Evolutionary conservation across 148 eudicot genomes (phyloP).

Genomic region (Nepenthes gracilis): DNA sequence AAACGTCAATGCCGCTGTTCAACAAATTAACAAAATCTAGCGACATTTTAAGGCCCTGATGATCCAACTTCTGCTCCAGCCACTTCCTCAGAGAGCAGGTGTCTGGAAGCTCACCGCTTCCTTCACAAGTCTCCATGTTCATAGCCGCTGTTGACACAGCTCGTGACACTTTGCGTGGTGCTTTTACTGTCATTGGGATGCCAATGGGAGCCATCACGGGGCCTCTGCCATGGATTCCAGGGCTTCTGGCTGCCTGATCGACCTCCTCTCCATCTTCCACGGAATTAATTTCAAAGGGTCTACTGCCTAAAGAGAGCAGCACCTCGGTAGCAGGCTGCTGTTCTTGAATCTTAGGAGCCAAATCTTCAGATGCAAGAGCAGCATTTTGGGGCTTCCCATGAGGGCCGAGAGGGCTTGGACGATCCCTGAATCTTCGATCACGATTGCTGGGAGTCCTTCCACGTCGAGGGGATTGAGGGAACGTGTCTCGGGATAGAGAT

Average conservation of each 20-base stretch:
- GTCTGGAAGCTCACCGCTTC: constrained; percentile 42
- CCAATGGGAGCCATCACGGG: constrained; percentile 75
- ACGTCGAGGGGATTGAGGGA: constrained; percentile 51
- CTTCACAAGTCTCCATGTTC: constrained; percentile 31
- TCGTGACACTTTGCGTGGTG: constrained; percentile 28
- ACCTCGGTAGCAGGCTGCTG: constrained; percentile 58
- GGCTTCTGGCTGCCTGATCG: constrained; percentile 53
- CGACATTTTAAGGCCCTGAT: constrained; percentile 44
- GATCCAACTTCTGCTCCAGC: constrained; percentile 47
- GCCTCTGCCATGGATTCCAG: constrained; percentile 46
- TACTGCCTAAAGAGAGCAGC: constrained; percentile 52
- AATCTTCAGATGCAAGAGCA: constrained; percentile 20
- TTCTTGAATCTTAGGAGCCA: constrained; percentile 31
- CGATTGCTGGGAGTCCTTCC: constrained; percentile 49
- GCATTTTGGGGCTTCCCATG: constrained; percentile 42
- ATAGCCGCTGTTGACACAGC: constrained; percentile 13
- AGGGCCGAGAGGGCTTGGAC: constrained; percentile 66
- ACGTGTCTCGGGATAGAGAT: constrained; percentile 38
- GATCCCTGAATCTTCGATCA: constrained; percentile 42
- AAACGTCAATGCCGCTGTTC: constrained; percentile 57
- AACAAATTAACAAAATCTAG: constrained; percentile 50
- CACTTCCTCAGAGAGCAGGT: constrained; percentile 39
- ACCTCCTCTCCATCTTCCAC: constrained; percentile 80
- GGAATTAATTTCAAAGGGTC: constrained; percentile 55
- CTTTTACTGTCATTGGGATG: constrained; percentile 41